phyloP scores from a whole-genome alignment of 78 protist genomes.

The Mantamonas sphyraenae region DNA sequence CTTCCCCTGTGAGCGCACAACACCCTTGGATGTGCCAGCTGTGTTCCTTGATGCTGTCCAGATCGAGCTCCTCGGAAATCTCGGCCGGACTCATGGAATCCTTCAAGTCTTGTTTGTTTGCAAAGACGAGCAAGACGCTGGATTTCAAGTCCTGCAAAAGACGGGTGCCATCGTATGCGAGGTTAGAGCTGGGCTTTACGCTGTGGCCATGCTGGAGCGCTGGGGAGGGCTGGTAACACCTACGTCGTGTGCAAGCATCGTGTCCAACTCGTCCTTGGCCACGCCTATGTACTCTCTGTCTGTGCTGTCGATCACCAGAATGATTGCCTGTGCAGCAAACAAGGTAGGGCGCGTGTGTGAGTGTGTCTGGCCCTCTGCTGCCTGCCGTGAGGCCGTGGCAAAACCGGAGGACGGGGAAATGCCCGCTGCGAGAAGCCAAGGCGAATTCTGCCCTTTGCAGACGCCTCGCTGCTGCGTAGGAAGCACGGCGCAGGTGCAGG shows the following conservation, averaged over 20 bases:
- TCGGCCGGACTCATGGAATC: not conserved
- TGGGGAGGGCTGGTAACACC: not conserved
- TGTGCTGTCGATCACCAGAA: not conserved
- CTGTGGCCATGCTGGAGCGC: not conserved
- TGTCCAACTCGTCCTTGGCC: not conserved
- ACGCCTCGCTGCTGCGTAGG: too few species aligned
- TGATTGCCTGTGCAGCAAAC: not conserved
- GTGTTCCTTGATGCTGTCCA: not conserved
- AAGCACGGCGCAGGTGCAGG: too few species aligned
- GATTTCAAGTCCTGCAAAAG: not conserved
- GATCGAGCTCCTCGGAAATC: not conserved
- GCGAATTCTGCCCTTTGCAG: too few species aligned
- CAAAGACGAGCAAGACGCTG: not conserved
- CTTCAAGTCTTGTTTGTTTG: not conserved
- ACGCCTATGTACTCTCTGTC: not conserved
- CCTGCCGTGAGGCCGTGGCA: too few species aligned
- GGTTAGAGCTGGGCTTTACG: not conserved
- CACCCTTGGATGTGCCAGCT: conserved; percentile 24
- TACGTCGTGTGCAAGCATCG: not conserved
- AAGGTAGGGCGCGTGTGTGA: too few species aligned
- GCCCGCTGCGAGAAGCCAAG: too few species aligned
- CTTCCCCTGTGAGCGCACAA: conserved; percentile 22
- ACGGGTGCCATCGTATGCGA: not conserved
- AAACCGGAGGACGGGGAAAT: too few species aligned
- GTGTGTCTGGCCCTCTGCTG: too few species aligned